Evolutionary conservation across 768 basidiomycete genomes (phyloP), one percentile per base, ranked within the genome.

Genomic region (Bullera alba): DNA sequence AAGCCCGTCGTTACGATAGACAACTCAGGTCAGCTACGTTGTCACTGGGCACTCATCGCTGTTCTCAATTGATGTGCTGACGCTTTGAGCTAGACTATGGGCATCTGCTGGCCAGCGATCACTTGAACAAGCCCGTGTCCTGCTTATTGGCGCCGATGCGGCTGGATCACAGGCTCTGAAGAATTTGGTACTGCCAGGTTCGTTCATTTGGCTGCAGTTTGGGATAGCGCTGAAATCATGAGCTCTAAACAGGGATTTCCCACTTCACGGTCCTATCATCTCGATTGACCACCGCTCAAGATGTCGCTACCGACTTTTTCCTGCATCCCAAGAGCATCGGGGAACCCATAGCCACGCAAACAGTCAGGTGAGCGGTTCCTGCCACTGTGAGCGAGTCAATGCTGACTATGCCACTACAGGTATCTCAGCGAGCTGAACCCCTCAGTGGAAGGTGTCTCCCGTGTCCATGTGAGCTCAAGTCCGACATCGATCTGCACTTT

Each of bases 291-390:
- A 77, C 82, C 0, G 77, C 81, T 1, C 79, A 82, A 50, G 92
- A 97, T 61, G 83, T 89, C 0, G 91, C 91, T 0, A 88, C 90
- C 77, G 97, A 97, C 76, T 99, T 99, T 76, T 99, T 97, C 75
- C 77, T 99, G 22, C 80, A 85, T 34, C 85, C 71, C 0, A 60
- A 80, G n/a, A 86, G 84, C 61, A 77, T 97, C 38, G 89, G 88
- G 4, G 84, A 83, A 69, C 77, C 78, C 48, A 81, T 87, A 28
- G 89, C 93, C 0, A 70, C 79, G 43, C 87, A 96, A 69, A 83
- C 84, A 1, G 86, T 87, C 16, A 77, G 79, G 70, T 71, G 35
- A 50, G 64, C 36, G 35, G 16, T 29, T 15, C 37, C 15, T 32
- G 16, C 42, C 10, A 35, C 32, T 32, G 23, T 23, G 34, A 38